Evolutionary conservation across 805 yeast genomes (phyloP).

Genomic region (Candida pseudoglaebosa): DNA sequence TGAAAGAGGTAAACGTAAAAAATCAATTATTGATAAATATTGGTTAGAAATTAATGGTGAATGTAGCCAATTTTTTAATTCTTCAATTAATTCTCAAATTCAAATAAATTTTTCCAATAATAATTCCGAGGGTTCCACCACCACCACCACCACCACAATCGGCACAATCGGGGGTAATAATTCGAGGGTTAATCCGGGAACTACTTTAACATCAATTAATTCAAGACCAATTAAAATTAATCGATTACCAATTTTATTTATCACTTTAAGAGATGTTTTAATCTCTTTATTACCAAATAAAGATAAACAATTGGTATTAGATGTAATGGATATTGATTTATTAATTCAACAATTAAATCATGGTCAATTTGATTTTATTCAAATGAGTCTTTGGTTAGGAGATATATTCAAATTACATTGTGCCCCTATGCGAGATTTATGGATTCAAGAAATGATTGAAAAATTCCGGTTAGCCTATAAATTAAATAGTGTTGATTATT

Average conservation of each 20-base stretch:
- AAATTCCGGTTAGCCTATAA: conserved; percentile 50
- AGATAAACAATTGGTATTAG: conserved; percentile 63
- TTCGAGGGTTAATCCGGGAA: too few relatives aligned
- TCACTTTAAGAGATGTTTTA: conserved; percentile 74
- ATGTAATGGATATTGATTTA: conserved; percentile 72
- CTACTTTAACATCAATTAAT: too few relatives aligned
- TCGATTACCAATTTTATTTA: conserved; percentile 65
- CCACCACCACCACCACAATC: too few relatives aligned
- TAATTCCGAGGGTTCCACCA: too few relatives aligned
- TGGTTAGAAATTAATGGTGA: conserved; percentile 77
- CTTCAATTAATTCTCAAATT: too few relatives aligned
- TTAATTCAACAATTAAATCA: conserved; percentile 69
- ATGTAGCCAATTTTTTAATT: conserved; percentile 43
- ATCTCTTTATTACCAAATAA: conserved; percentile 72
- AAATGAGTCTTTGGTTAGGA: conserved; percentile 70
- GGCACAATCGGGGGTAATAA: too few relatives aligned
- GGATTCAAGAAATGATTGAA: conserved; percentile 79
- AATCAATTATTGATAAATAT: conserved; percentile 69
- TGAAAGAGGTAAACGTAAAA: conserved; percentile 81
- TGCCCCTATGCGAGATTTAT: conserved; percentile 91
- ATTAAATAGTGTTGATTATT: conserved; percentile 41
- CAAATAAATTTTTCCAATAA: too few relatives aligned
- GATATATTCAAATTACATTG: conserved; percentile 81
- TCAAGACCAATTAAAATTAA: conserved; percentile 34
- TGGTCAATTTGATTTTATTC: conserved; percentile 68